Base-by-base conservation (phyloP, 345 rosid genomes). In the Ailanthus altissimus region DNA sequence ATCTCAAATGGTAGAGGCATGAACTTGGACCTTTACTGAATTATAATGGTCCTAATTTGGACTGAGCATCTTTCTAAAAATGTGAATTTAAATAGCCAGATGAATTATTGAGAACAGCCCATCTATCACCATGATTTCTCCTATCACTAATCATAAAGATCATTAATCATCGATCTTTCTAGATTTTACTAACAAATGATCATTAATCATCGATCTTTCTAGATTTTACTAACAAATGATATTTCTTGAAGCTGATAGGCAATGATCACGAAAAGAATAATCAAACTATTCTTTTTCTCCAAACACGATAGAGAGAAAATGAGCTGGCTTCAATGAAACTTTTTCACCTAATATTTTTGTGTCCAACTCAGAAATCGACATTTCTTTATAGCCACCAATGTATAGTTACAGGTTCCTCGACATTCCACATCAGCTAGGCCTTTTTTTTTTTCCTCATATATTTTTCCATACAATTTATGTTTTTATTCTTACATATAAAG, bases 341-440 rank as follows among this genome's bases (percentile, higher is more conserved):
- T 75, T 71, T 71, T 36, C 66, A 77, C 63, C 69, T 43, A 40
- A 68, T 50, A 21, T 21, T 63, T n/a, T 25, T 4, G 0, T 73
- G 51, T 59, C 75, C 74, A 76, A 36, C 32, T 72, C 62, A 47
- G 46, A 75, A 21, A 71, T 61, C 23, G 45, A 78, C 77, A 67
- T 12, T 63, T 78, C 68, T 75, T 25, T 50, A 56, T 25, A 11
- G 13, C 76, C 25, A 23, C 67, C 23, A 57, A 81, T 63, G 61
- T 18, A n/a, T n/a, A 56, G 12, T 51, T 2, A 42, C 36, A 60
- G 67, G 38, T 75, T 59, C 15, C 0, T 58, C 20, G 20, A 40
- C 68, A 76, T 62, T 18, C 82, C 59, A 60, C 42, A 60, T 72
- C 46, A 59, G 56, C 21, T 54, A 32, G 3, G 3, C 60, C 23